Evolutionary conservation across 176 grass and related monocot genomes (phyloP).

Genomic region (Zoysia pacifica): DNA sequence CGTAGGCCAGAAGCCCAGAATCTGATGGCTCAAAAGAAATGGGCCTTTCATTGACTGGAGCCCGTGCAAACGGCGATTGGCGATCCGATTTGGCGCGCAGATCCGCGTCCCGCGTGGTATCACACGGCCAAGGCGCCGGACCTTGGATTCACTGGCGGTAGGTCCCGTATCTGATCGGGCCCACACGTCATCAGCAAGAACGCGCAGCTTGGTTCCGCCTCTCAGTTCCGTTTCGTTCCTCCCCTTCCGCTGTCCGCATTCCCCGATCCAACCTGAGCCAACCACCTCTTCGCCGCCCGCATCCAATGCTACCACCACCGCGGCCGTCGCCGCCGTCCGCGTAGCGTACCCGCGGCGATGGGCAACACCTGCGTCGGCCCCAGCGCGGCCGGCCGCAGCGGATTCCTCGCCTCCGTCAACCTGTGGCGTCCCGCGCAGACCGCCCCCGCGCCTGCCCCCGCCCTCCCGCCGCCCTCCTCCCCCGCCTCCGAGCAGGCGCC

Average conservation of each 20-base stretch:
- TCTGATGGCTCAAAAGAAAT: neutral
- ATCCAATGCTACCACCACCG: slow-evolving; percentile 48
- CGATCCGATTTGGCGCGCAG: slow-evolving; percentile 45
- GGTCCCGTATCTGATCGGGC: neutral
- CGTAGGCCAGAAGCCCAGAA: neutral
- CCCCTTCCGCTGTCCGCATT: slow-evolving; percentile 18
- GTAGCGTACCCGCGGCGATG: slow-evolving; percentile 56
- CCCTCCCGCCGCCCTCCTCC: slow-evolving; percentile 41
- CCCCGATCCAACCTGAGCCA: slow-evolving; percentile 45
- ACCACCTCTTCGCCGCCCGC: slow-evolving; percentile 43
- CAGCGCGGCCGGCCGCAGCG: slow-evolving; percentile 46
- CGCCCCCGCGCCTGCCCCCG: slow-evolving; percentile 24
- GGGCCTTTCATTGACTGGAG: neutral
- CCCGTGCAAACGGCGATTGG: neutral
- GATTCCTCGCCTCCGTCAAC: slow-evolving; percentile 57
- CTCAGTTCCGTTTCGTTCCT: slow-evolving; percentile 7
- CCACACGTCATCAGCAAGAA: slow-evolving; percentile 22
- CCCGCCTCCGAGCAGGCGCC: slow-evolving; percentile 51
- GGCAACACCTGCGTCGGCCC: slow-evolving; percentile 66
- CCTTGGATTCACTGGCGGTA: slow-evolving; percentile 7
- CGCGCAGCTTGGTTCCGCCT: neutral
- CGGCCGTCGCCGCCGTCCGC: slow-evolving; percentile 36
- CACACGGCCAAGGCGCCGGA: neutral
- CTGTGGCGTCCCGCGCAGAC: slow-evolving; percentile 48
- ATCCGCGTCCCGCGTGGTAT: slow-evolving; percentile 26